phyloP scores from a whole-genome alignment of 768 basidiomycete genomes.

The Scleroderma bovista region DNA sequence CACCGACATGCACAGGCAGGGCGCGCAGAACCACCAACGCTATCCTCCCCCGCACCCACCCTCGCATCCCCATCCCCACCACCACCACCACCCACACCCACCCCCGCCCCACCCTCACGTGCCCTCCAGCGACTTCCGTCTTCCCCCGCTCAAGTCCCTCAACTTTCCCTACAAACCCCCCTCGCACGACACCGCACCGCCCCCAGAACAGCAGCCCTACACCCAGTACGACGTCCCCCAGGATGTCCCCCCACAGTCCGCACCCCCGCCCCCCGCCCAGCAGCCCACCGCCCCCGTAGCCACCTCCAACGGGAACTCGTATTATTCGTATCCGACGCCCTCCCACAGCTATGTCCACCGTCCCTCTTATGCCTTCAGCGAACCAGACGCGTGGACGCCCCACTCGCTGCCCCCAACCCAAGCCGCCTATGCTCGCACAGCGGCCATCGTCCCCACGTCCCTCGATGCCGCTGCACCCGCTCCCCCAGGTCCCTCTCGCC shows the following conservation, averaged over 20 bases:
- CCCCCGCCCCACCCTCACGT: conserved; percentile 32
- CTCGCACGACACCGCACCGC: conserved; percentile 15
- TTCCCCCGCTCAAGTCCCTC: conserved; percentile 70
- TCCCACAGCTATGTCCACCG: neutral
- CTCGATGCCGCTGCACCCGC: conserved; percentile 14
- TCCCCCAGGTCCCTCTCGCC: conserved; percentile 5
- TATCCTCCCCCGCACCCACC: neutral
- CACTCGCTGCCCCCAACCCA: conserved; percentile 3
- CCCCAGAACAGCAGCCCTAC: conserved; percentile 1
- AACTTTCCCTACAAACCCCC: conserved; percentile 48
- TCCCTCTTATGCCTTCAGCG: conserved; percentile 17
- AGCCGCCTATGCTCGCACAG: conserved; percentile 19
- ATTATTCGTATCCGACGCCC: conserved; percentile 2
- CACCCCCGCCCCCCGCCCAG: neutral
- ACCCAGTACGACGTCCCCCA: conserved; percentile 16
- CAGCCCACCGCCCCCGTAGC: neutral
- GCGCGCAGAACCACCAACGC: neutral
- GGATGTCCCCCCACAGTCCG: conserved; percentile 7
- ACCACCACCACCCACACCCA: conserved; percentile 30
- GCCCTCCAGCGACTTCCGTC: conserved; percentile 43
- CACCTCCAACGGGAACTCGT: conserved; percentile 12
- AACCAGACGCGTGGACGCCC: conserved; percentile 7
- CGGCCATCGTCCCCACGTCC: conserved; percentile 21
- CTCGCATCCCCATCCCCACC: conserved; percentile 4
- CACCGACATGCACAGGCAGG: neutral